phyloP scores from a whole-genome alignment of 257 asterid genomes.

The Gentiana straminea region DNA sequence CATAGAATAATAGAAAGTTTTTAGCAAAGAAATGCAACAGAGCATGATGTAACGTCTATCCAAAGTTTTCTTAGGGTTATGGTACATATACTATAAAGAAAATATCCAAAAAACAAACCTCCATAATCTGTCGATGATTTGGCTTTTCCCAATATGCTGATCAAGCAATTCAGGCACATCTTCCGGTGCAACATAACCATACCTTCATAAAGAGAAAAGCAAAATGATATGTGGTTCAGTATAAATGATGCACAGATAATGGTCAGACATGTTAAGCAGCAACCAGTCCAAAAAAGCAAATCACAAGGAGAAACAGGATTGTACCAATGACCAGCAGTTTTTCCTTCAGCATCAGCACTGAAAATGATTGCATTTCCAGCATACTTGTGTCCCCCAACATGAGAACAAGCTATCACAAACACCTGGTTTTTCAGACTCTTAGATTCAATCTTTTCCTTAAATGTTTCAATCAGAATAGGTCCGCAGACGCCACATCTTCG shows the following conservation, averaged over 20 bases:
- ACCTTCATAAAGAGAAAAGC: slow-evolving; percentile 48
- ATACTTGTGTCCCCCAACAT: slow-evolving; percentile 95
- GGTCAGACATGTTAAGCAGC: background rate
- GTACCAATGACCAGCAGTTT: slow-evolving; percentile 81
- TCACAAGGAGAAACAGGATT: slow-evolving; percentile 6
- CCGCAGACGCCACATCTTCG: slow-evolving; percentile 95
- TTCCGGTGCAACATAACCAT: slow-evolving; percentile 86
- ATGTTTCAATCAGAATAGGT: slow-evolving; percentile 72
- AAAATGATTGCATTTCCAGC: slow-evolving; percentile 88
- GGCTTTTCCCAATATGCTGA: slow-evolving; percentile 72
- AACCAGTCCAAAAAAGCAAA: background rate
- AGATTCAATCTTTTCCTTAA: slow-evolving; percentile 55
- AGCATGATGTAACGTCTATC: background rate
- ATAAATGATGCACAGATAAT: background rate
- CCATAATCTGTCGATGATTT: slow-evolving; percentile 72
- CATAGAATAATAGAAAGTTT: background rate
- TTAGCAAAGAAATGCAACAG: background rate
- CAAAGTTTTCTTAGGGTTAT: too few relatives aligned
- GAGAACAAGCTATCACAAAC: slow-evolving; percentile 80
- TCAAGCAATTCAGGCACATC: slow-evolving; percentile 81
- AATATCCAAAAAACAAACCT: slow-evolving; percentile 30
- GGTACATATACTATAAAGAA: too few relatives aligned
- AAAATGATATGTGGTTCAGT: background rate
- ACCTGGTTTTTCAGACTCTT: slow-evolving; percentile 48
- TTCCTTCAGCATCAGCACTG: slow-evolving; percentile 56